Conservation (phyloP, 345 rosid genomes). For the Ceriops decandra region DNA sequence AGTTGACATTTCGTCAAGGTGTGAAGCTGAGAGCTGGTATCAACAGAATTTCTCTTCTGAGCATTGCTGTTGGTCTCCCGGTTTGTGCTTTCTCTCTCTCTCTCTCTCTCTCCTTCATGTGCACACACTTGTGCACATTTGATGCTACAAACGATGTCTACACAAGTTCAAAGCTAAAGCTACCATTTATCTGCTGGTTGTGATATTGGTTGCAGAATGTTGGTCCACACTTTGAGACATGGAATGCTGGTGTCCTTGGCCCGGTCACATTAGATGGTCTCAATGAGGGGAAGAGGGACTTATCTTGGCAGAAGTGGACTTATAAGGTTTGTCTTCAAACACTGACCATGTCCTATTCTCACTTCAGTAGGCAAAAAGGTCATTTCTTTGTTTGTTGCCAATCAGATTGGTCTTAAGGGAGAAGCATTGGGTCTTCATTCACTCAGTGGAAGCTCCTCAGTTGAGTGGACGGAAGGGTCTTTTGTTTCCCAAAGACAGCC, state of each 20-base stretch:
- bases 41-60: conserved; percentile 76
- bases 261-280: conserved; percentile 80
- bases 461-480: conserved; percentile 89
- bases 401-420: conserved; percentile 93
- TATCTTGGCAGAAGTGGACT: conserved; percentile 97
- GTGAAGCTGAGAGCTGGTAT: conserved; percentile 79
- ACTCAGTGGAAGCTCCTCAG: conserved; percentile 74
- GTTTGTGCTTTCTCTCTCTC: conserved; percentile 40
- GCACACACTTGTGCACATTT: not conserved
- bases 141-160: not conserved
- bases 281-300: conserved; percentile 71
- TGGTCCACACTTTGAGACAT: conserved; percentile 96
- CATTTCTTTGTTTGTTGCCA: conserved; percentile 3
- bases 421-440: conserved; percentile 89
- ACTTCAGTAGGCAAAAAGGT: not conserved
- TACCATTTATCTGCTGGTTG: conserved; percentile 12
- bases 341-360: not conserved
- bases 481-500: conserved; percentile 76
- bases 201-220: conserved; percentile 57
- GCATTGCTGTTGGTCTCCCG: conserved; percentile 98
- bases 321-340: conserved; percentile 61
- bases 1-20: conserved; percentile 63
- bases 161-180: conserved; percentile 10
- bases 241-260: conserved; percentile 96
- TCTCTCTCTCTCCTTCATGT: not conserved